Evolutionary conservation across 148 eudicot genomes (phyloP), one percentile per base, ranked within the genome.

Genomic region (Camellia lanceoleosa): DNA sequence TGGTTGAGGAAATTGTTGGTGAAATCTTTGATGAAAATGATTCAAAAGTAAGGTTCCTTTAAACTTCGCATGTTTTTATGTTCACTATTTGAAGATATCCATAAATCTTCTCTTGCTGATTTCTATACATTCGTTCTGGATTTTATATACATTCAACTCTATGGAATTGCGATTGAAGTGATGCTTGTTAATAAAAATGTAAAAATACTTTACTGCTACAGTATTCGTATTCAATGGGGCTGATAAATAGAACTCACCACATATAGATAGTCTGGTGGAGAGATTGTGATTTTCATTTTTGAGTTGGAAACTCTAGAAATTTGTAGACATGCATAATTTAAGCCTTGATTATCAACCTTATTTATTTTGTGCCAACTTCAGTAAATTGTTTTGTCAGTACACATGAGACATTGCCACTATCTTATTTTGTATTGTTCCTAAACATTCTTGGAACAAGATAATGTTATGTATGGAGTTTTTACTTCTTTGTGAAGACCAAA

Each of bases 21-120:
- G 99, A 95, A 87, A 95, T 95, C 47, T 95, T 92, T 85, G 99
- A 95, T 78, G 99, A 95, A 84, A 93, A 92, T 87, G 99, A 95
- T 83, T 93, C 99, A 47, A 95, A 93, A 89, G 99, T 95, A 85
- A 79, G 75, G 51, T 30, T 67, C 3, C 51, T 56, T 19, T 18
- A 2, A 30, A 68, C 12, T 59, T 3, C 63, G 71, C 38, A 30
- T 41, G 5, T 65, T 71, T 49, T 51, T 78, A 15, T 64, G 20
- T 52, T 30, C 55, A 3, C 13, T 30, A 11, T 10, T 66, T 66
- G 15, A 20, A 9, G 7, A 5, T 77, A 8, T 15, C 16, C 30
- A 62, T 46, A 30, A 11, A 2, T 49, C 11, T 5, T 47, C 8
- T 13, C 44, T 30, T 30, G 1, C 38, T 30, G 1, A 30, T 30